Base-by-base conservation (phyloP, 2,329 filamentous ascomycete genomes). In the Fusarium sp. region DNA sequence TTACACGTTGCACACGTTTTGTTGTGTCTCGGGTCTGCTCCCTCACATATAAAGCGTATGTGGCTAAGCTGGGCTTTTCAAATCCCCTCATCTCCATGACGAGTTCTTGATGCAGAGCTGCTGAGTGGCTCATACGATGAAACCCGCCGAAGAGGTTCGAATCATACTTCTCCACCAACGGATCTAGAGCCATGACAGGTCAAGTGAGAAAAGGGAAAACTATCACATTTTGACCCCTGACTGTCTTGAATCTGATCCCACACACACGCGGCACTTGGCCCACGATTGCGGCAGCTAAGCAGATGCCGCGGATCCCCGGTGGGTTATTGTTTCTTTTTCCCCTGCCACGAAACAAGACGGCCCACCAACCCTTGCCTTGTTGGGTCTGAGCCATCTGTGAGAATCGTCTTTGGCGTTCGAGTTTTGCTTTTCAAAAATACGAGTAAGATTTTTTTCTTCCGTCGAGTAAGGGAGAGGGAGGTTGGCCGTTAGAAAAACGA, bases 271-370 rank as follows among this genome's bases (percentile, higher is more conserved):
- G 61, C 54, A 65, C 61, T 61, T 65, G 36, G 54, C 31, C 62
- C 64, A 66, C 62, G 60, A 58, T 53, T 47, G 52, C 62, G 62
- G 46, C 46, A 65, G 60, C 61, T 54, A 65, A 52, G 10, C n/a
- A 67, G 28, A n/a, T 52, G 51, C 62, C 63, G 57, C n/a, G 38
- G 38, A 57, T 65, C 57, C 57, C 45, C 50, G 47, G 57, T 57
- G 50, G 63, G 7, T 56, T 52, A 57, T 58, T 52, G 22, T 50
- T 46, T 38, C 47, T 51, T 67, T 36, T 49, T 52, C 51, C 45
- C 54, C 60, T 60, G 53, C 42, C 51, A 57, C 65, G 70, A 72
- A 72, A 70, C 54, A 19, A 19, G 45, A 50, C 67, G 70, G 51
- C 59, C 55, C 57, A 26, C 50, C 39, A 15, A 52, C 54, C 70